Base-by-base conservation (phyloP, 352 stramenopile genomes). In the Pythium insidiosum region DNA sequence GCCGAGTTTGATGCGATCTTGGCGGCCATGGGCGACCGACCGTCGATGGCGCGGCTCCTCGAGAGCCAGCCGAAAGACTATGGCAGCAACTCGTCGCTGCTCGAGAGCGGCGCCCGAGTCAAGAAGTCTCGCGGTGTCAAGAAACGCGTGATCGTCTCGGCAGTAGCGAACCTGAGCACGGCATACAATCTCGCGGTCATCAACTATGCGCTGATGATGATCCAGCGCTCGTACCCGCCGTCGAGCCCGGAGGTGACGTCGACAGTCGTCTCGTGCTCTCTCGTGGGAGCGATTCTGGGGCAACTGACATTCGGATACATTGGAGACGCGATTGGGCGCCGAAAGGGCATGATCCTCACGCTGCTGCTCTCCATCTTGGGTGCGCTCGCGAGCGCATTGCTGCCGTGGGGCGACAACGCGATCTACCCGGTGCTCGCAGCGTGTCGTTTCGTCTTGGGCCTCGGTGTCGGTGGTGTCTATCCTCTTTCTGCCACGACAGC, bases 271-370 rank as follows among this genome's bases (percentile, higher is more conserved):
- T 72, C 79, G 11, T 84, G 71, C 47, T 86, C 78, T 21, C 61
- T 94, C 18, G 61, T 84, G 3, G 81, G 81, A 3, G 81, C 78
- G n/a, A 87, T 94, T 41, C 52, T 76, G 19, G 81, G 78, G 4
- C 78, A 90, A 50, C 59, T 90, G 37, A 78, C 73, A 20, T 90
- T 91, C 42, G 81, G 81, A 12, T 90, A 91, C 41, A 67, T 88
- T 20, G 81, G 78, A 35, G 66, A 84, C 16, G 58, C 67, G 13
- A 50, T 91, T 30, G 78, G 78, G 4, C 68, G 78, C 20, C 61
- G 66, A 40, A 82, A 78, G 50, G 76, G 56, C 16, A 88, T 94
- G 73, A 80, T 89, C 43, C 53, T 87, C 34, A 89, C 81, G 36
- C 53, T 91, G 34, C 5, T 88, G 44, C 50, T 91, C 22, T 73